Percentiles rank a stretch among this genome's conserved stretches.
These are phyloP conservation scores for Leccinum broughii DNA, from an alignment of 768 basidiomycete genomes.

Conservation along the genomic window DNA sequence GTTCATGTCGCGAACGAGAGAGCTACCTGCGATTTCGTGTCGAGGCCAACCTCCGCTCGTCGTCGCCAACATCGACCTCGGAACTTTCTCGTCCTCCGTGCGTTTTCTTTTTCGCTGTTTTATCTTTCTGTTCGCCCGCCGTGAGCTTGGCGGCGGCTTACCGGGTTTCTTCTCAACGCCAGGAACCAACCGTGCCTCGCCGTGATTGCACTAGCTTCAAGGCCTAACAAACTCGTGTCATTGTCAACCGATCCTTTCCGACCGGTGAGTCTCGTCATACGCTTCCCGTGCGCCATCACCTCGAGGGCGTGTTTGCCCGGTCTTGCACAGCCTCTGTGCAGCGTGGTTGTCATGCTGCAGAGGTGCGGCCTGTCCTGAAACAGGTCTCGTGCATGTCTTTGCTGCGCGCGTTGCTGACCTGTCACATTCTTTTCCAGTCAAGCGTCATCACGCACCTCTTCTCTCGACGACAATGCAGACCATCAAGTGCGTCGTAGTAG, in stretches of 20 bases:
- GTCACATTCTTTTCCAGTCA: slow-evolving; percentile 6
- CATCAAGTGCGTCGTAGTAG: slow-evolving; percentile 96
- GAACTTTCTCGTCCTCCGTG: slow-evolving; percentile 19
- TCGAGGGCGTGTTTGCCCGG: slow-evolving; percentile 11
- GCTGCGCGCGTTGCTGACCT: slow-evolving; percentile 23
- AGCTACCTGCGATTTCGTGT: slow-evolving; percentile 28
- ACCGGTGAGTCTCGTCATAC: slow-evolving; percentile 23
- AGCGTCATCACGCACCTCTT: slow-evolving; percentile 14
- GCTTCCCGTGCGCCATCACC: slow-evolving; percentile 4
- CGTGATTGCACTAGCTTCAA: slow-evolving; percentile 31
- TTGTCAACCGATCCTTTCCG: slow-evolving; percentile 14
- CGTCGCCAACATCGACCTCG: slow-evolving; percentile 31
- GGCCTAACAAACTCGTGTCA: slow-evolving; percentile 23
- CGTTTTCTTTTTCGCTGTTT: slow-evolving; percentile 13
- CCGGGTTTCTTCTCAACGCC: slow-evolving; percentile 17
- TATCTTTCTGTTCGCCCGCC: neutral
- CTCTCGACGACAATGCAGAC: slow-evolving; percentile 72
- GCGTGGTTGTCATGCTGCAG: slow-evolving; percentile 35
- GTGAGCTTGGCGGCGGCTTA: slow-evolving; percentile 19
- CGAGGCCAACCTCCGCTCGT: slow-evolving; percentile 29
- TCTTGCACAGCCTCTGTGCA: slow-evolving; percentile 26
- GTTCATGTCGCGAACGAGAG: slow-evolving; percentile 27
- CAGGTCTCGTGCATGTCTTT: slow-evolving; percentile 25
- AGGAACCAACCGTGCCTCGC: slow-evolving; percentile 28
- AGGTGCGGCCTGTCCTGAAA: slow-evolving; percentile 21